Base-by-base conservation (phyloP, 768 basidiomycete species). In the Royoungia palumana region DNA sequence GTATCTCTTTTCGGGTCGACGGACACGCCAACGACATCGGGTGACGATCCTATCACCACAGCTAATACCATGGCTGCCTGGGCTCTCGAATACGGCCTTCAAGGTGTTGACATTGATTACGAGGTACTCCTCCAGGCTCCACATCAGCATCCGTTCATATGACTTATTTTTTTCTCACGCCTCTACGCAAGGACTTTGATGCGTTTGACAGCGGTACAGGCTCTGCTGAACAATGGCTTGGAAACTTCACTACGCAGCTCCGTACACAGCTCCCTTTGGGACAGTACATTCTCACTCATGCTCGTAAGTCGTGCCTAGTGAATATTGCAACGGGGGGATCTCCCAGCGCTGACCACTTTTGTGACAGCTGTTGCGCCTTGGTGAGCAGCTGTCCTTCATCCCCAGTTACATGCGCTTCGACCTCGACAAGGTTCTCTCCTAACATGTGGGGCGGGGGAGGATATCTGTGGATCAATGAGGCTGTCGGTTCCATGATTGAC, bases 41-140 rank as follows among this genome's bases (percentile, higher is more conserved):
- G 70, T 28, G 61, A 59, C 7, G 72, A 77, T 51, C 72, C 76
- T 5, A 64, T 66, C 28, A 48, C 40, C 21, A 66, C 65, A 5
- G 76, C 76, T 1, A 68, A 71, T 53, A 67, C 65, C 12, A 64
- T 77, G 51, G 75, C 75, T 7, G 60, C 64, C 8, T 76, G 67
- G 66, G 77, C 76, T 28, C 71, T 68, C 36, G 40, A 75, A 51
- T 79, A 75, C 52, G 60, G 63, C 28, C 54, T 78, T 35, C 76
- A 76, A 49, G 78, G 78, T 39, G 72, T 77, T 11, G 78, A 79
- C 46, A 67, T 79, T 46, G 77, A 78, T 59, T 78, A 77, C 44
- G 78, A 73, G 59, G 67, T 64, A 32, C 35, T 27, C 17, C 16
- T 11, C 17, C 28, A 8, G n/a, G n/a, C n/a, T n/a, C n/a, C n/a